phyloP scores from a whole-genome alignment of 1,284 basidiomycete species.

The Leccinum griseonigrum region DNA sequence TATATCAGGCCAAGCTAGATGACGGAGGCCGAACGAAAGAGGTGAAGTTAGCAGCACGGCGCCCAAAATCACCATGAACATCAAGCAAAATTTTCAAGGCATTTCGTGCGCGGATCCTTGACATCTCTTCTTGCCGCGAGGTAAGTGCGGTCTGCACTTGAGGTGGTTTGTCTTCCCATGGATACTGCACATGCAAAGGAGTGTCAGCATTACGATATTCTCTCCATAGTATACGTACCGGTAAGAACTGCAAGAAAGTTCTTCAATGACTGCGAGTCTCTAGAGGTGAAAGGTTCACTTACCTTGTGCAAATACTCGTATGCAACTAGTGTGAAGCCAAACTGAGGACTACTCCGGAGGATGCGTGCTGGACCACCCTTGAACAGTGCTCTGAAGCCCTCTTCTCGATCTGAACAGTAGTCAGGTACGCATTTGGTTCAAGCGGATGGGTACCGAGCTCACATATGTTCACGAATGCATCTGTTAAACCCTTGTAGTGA shows the following conservation, averaged over 20 bases:
- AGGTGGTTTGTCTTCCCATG: conserved; percentile 64
- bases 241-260: conserved; percentile 49
- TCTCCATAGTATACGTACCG: conserved; percentile 49
- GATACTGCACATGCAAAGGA: conserved; percentile 52
- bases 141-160: conserved; percentile 71
- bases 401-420: conserved; percentile 64
- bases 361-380: conserved; percentile 95
- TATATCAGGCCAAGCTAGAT: conserved; percentile 30
- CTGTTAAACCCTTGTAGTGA: conserved; percentile 86
- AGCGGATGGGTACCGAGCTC: conserved; percentile 24
- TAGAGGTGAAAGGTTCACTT: conserved; percentile 13
- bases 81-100: conserved; percentile 88
- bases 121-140: conserved; percentile 76
- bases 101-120: conserved; percentile 86
- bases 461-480: conserved; percentile 92
- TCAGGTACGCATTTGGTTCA: conserved; percentile 10
- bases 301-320: conserved; percentile 83
- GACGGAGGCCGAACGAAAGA: conserved; percentile 37
- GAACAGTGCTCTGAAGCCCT: conserved; percentile 88
- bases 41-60: conserved; percentile 41
- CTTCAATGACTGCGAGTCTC: neutral
- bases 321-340: conserved; percentile 90
- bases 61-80: conserved; percentile 81
- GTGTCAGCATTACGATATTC: conserved; percentile 6
- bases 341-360: conserved; percentile 84